phyloP scores from a whole-genome alignment of 2,329 filamentous ascomycete species.

The Eutypella sp. region DNA sequence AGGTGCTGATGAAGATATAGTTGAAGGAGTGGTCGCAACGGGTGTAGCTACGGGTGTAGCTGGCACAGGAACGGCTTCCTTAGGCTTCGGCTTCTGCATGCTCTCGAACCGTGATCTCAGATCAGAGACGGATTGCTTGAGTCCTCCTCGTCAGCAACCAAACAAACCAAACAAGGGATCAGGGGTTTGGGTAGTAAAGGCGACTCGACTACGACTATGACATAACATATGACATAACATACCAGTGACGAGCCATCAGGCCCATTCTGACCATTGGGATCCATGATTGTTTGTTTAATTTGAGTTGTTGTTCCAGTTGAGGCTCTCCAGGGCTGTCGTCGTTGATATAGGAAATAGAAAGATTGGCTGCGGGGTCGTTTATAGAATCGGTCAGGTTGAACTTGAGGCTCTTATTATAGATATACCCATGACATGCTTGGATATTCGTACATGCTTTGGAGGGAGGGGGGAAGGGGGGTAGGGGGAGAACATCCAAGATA shows the following conservation, averaged over 20 bases:
- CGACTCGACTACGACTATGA: too few species aligned
- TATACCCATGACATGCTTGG: constrained; percentile 22
- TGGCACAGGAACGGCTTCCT: constrained; percentile 16
- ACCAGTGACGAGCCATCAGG: constrained; percentile 75
- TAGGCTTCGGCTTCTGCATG: constrained; percentile 50
- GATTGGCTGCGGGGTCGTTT: too few species aligned
- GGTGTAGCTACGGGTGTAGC: constrained; percentile 19
- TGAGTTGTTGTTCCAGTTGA: constrained; percentile 3
- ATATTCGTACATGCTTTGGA: too few species aligned
- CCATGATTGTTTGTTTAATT: constrained; percentile 33
- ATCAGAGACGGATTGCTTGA: constrained; percentile 74
- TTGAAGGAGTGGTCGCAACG: background rate
- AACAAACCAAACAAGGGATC: constrained; percentile 8
- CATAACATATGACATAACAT: too few species aligned
- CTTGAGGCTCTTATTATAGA: background rate
- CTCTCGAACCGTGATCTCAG: constrained; percentile 78
- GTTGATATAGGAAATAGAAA: too few species aligned
- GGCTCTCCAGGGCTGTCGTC: too few species aligned
- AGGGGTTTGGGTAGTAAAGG: too few species aligned
- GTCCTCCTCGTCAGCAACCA: constrained; percentile 18
- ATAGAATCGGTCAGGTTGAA: too few species aligned
- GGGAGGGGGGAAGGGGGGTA: too few species aligned
- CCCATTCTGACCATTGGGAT: constrained; percentile 47
- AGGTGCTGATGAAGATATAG: background rate
- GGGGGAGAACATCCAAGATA: too few species aligned